Evolutionary conservation across 139 green algal species (phyloP).

Genomic region (Zygnema circumcarinatum): DNA sequence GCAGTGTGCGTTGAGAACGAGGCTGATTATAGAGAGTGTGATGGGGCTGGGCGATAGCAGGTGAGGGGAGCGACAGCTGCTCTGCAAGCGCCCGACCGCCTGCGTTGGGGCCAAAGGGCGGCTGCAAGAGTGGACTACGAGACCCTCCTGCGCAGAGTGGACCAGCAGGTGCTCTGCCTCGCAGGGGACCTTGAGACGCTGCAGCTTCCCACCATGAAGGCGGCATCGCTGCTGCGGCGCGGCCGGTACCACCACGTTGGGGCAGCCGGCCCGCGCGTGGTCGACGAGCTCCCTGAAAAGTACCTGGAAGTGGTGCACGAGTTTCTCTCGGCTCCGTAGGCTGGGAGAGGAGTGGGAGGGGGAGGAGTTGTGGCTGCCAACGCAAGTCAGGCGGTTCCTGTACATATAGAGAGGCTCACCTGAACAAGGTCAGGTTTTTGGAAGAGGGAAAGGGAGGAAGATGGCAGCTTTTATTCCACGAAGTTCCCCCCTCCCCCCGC

Average conservation of each 20-base stretch:
- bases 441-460: no score
- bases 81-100: slow-evolving; percentile 37
- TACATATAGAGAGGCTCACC: no score
- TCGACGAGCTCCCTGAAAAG: slow-evolving; percentile 33
- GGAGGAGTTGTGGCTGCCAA: no score
- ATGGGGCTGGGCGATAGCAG: no score
- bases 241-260: slow-evolving; percentile 25
- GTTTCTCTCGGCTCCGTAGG: neutral
- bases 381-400: no score
- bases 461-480: no score
- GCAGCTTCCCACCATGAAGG: slow-evolving; percentile 33
- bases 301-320: slow-evolving; percentile 16
- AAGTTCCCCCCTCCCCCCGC: no score
- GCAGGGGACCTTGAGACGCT: slow-evolving; percentile 29
- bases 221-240: neutral
- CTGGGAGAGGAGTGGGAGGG: slow-evolving; percentile 6
- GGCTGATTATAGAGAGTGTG: no score
- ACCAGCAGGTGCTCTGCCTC: slow-evolving; percentile 43
- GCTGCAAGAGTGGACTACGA: slow-evolving; percentile 21
- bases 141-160: neutral
- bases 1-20: no score
- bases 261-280: neutral
- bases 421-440: no score
- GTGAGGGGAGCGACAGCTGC: neutral
- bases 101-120: neutral